phyloP scores from a whole-genome alignment of 345 rosid species.

The Acer yangbiense region DNA sequence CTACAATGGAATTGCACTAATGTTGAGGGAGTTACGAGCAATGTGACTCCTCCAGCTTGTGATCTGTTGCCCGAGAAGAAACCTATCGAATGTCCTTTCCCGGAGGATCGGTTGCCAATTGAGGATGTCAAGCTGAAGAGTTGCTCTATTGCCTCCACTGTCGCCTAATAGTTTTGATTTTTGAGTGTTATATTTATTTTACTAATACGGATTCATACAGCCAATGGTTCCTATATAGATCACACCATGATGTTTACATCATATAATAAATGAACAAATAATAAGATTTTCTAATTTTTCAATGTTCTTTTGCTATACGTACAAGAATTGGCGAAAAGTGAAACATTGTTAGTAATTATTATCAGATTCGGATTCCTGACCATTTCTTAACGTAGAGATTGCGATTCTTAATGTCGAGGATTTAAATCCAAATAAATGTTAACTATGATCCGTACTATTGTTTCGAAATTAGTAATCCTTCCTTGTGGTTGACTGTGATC shows the following conservation, averaged over 20 bases:
- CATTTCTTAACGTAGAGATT: no score
- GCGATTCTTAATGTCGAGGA: no score
- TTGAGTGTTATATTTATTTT: neutral
- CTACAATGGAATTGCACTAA: conserved; percentile 73
- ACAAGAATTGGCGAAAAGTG: neutral
- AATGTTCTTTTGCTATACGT: neutral
- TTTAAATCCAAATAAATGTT: neutral
- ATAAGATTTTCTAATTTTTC: neutral
- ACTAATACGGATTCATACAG: no score
- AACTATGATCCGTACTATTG: neutral
- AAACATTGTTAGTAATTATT: neutral
- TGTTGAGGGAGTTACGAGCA: conserved; percentile 52
- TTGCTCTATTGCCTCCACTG: conserved; percentile 32
- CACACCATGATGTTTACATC: neutral
- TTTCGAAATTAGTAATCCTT: neutral
- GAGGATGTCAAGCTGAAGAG: conserved; percentile 49
- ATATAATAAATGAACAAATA: neutral
- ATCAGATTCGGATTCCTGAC: no score
- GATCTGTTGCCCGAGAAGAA: conserved; percentile 44
- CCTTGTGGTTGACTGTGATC: conserved; percentile 55
- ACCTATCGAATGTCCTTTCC: conserved; percentile 52
- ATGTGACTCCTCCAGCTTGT: conserved; percentile 64
- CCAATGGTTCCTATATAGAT: neutral
- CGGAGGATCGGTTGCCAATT: conserved; percentile 57
- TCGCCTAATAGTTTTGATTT: neutral